These are phyloP conservation scores for Sphagnum fallax DNA, from an alignment of 228 moss, liverwort and hornwort genomes.

Conservation along the genomic window DNA sequence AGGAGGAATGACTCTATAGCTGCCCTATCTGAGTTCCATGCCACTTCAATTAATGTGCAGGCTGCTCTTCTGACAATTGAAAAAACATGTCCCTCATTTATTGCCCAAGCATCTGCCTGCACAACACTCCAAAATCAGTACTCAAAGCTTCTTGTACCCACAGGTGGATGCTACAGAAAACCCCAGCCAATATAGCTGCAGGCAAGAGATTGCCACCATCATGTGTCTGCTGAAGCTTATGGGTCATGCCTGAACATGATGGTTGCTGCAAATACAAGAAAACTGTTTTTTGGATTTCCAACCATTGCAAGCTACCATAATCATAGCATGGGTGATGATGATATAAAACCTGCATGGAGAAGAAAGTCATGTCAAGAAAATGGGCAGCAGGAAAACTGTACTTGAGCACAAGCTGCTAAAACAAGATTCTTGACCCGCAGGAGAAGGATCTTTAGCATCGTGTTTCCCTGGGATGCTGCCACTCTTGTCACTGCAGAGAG, in stretches of 20 bases:
- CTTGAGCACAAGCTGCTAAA: conserved; percentile 69
- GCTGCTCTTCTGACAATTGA: conserved; percentile 46
- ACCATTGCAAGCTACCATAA: no score
- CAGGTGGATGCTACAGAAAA: no score
- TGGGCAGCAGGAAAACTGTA: conserved; percentile 3
- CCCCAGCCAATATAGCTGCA: no score
- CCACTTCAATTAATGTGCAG: conserved; percentile 51
- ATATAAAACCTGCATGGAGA: no score
- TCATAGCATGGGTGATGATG: no score
- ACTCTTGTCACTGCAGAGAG: conserved; percentile 59
- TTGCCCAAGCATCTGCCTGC: conserved; percentile 59
- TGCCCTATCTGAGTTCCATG: conserved; percentile 64
- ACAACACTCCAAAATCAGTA: conserved; percentile 3
- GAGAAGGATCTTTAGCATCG: conserved; percentile 54
- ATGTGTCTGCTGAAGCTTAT: not conserved
- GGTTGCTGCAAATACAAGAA: not conserved
- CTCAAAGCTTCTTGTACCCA: not conserved
- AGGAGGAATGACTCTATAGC: conserved; percentile 66
- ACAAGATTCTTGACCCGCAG: conserved; percentile 60
- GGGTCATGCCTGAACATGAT: not conserved
- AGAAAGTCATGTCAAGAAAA: not conserved
- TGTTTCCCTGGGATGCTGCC: conserved; percentile 50
- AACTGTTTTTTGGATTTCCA: no score
- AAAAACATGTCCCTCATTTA: conserved; percentile 29
- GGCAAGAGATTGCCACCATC: not conserved